Base-by-base conservation (phyloP, 2,329 filamentous ascomycete species). In the Aspergillus phoenicis region DNA sequence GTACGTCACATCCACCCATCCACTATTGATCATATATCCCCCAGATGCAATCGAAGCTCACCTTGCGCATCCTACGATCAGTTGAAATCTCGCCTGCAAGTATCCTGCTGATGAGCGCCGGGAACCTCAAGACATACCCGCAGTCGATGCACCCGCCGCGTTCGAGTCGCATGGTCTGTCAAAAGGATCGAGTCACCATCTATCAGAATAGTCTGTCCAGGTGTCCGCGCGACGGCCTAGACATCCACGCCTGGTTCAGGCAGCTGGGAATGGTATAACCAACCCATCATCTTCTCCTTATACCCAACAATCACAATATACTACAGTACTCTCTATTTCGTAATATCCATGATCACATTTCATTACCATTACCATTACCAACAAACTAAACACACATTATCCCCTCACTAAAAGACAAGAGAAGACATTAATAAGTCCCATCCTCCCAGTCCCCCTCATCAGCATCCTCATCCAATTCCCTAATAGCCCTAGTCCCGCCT, bases 21-120 rank as follows among this genome's bases (percentile, higher is more conserved):
- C 26, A 26, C 4, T 7, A 26, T 5, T 33, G 7, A 15, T 28
- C 28, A 43, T 26, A 28, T 28, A 15, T 7, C 22, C 38, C 33
- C 7, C 24, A 52, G 36, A 24, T 52, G 53, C 30, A 41, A 54
- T 60, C 45, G 47, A 24, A 7, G 52, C 33, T 57, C 58, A 5
- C 52, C 52, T 17, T 52, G 58, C 20, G 33, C 45, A 20, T 30
- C 43, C 7, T 52, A 28, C 22, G n/a, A 30, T 10, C 24, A 39
- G 24, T 58, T 49, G 17, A 22, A 47, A 39, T 10, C 45, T 45
- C 24, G 33, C 33, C 15, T 58, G 55, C 33, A 28, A 43, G 4
- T 58, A 58, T 43, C 8, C 47, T 26, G 13, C 55, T 41, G 20
- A 22, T 5, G 15, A n/a, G 22, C 20, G 13, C 20, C 38, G 13